A percentile compares a stretch with the other conserved stretches of the same genome.
These are phyloP conservation scores for Elaeis oleifera DNA, from an alignment of 202 grass and related monocot species.

Conservation along the genomic window DNA sequence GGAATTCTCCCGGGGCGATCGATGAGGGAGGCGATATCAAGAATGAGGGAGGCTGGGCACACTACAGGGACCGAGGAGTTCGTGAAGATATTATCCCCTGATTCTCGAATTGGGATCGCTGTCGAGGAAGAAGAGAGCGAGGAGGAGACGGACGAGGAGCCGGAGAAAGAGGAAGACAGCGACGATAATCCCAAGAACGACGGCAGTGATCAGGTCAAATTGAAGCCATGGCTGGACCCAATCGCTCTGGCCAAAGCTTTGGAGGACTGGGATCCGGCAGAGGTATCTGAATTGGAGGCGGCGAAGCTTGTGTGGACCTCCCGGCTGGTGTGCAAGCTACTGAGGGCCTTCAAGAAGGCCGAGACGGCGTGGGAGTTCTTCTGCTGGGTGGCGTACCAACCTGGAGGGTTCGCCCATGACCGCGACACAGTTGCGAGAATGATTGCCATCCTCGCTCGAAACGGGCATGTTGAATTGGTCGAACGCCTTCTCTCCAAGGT, in stretches of 20 bases:
- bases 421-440: conserved; percentile 62
- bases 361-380: conserved; percentile 80
- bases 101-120: conserved; percentile 45
- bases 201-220: conserved; percentile 17
- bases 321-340: conserved; percentile 74
- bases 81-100: conserved; percentile 41
- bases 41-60: conserved; percentile 51
- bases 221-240: conserved; percentile 85
- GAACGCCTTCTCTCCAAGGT: conserved; percentile 63
- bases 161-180: conserved; percentile 14
- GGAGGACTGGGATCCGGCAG: conserved; percentile 57
- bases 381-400: conserved; percentile 79
- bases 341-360: conserved; percentile 61
- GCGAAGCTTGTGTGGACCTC: conserved; percentile 66
- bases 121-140: conserved; percentile 34
- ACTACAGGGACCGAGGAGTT: conserved; percentile 53
- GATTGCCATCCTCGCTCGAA: conserved; percentile 57
- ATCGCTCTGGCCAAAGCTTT: conserved; percentile 50
- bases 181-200: conserved; percentile 3
- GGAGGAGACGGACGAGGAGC: conserved; percentile 25
- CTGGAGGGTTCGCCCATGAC: conserved; percentile 62
- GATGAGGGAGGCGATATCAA: conserved; percentile 35
- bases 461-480: conserved; percentile 56
- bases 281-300: conserved; percentile 55
- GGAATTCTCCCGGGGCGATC: conserved; percentile 59